Evolutionary conservation across 805 yeast species (phyloP), one percentile per base, ranked within the genome.

Genomic region (Candida xiaguanensis): DNA sequence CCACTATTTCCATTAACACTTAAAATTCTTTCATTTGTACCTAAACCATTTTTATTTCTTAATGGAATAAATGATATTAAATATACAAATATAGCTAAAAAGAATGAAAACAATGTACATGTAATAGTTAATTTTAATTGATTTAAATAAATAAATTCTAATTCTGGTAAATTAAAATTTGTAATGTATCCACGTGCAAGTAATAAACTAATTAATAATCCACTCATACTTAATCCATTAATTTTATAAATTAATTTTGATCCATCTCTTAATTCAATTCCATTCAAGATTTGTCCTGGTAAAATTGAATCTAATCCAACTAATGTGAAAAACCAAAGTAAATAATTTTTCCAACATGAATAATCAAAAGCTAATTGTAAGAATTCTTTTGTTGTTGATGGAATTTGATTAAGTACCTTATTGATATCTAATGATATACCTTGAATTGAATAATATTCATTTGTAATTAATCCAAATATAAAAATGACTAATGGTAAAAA

Each of bases 1-100:
- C 87, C 85, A 0, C 95, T 72, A 63, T 91, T 91, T 2, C 99
- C 99, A 32, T 93, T 93, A 28, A 75, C 59, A 0, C 97, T 90
- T 38, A 93, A 69, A 28, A 93, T 78, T 47, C 85, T 70, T 52
- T 86, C 93, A 8, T 66, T 67, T 1, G 81, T 76, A 0, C 72
- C 75, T 4, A 51, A 40, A 5, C 82, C 82, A 53, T 82, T 84
- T 18, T 64, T 51, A 24, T 52, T 47, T 5, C 60, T 43, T 28
- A 79, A 59, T 11, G 89, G 86, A 5, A 82, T 47, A 55, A 81
- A 91, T 4, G 96, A 85, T 27, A 61, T 56, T 2, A 79, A 38
- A 58, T 87, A 90, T 17, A 86, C 84, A 44, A 77, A 75, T 18
- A 68, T 57, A 0, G 96, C 75, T 33, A 91, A 56, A 1, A 74